A percentile compares a stretch with the other conserved stretches of the same genome.
phyloP scores from a whole-genome alignment of 352 stramenopile species.

The Phytophthora pluvialis region DNA sequence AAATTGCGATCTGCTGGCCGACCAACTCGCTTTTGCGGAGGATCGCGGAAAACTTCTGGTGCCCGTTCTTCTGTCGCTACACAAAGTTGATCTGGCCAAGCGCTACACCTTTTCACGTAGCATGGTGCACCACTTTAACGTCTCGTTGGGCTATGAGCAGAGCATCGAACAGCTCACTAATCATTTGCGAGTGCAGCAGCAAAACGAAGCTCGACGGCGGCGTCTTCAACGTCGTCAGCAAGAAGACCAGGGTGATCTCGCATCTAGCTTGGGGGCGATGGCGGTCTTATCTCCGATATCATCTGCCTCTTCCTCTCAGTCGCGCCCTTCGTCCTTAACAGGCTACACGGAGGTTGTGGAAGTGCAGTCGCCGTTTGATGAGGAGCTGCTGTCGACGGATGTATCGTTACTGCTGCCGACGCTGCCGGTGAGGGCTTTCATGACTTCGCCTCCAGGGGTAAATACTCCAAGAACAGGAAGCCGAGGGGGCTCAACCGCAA shows the following conservation, averaged over 20 bases:
- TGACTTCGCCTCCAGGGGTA: conserved; percentile 22
- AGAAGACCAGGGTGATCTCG: conserved; percentile 25
- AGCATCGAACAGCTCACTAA: conserved; percentile 67
- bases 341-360: conserved; percentile 40
- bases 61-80: conserved; percentile 74
- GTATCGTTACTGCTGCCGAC: conserved; percentile 26
- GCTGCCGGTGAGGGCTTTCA: conserved; percentile 30
- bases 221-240: conserved; percentile 27
- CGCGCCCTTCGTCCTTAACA: conserved; percentile 28
- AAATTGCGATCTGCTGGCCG: conserved; percentile 70
- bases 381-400: conserved; percentile 28
- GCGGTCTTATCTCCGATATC: conserved; percentile 29
- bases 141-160: conserved; percentile 76
- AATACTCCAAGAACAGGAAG: conserved; percentile 30
- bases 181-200: conserved; percentile 44
- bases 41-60: conserved; percentile 78
- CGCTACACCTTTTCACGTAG: conserved; percentile 84
- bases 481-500: conserved; percentile 19
- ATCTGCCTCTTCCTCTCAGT: conserved; percentile 27
- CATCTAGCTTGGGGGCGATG: conserved; percentile 24
- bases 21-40: conserved; percentile 85
- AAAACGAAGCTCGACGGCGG: conserved; percentile 37
- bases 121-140: conserved; percentile 82
- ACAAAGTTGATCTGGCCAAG: conserved; percentile 76
- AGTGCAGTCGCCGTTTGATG: conserved; percentile 39